These are phyloP conservation scores for Exophiala sp. DNA, from an alignment of 2,329 filamentous ascomycete species.

Conservation along the genomic window DNA sequence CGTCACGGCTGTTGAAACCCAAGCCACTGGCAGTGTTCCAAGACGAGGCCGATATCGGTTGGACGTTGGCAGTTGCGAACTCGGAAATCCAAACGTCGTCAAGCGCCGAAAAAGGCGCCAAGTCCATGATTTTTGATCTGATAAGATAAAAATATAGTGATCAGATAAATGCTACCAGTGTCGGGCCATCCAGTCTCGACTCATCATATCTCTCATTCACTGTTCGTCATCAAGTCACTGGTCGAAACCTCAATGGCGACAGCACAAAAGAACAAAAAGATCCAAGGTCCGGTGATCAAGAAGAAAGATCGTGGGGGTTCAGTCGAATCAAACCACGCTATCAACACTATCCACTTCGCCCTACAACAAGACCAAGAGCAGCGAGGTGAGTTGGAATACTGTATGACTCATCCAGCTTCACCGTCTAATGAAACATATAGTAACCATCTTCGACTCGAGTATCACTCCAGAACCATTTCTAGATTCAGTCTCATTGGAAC, in stretches of 20 bases:
- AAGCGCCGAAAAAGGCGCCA: constrained; percentile 1
- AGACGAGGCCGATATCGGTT: constrained; percentile 13
- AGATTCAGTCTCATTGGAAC: constrained; percentile 35
- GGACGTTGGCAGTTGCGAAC: constrained; percentile 4
- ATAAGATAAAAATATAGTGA: constrained; percentile 17
- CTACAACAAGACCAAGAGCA: constrained; percentile 18
- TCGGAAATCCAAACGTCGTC: background rate
- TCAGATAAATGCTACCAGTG: background rate
- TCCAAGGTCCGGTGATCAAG: constrained; percentile 21
- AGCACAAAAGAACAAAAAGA: constrained; percentile 8
- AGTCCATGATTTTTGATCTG: constrained; percentile 16
- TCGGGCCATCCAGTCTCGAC: background rate
- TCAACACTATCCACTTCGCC: constrained; percentile 18
- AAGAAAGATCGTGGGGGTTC: constrained; percentile 8
- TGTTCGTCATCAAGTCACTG: background rate
- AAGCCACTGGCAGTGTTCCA: background rate
- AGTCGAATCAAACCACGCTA: constrained; percentile 7
- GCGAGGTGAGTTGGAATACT: constrained; percentile 19
- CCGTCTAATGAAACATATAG: constrained; percentile 14
- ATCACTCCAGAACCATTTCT: constrained; percentile 38
- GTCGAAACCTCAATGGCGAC: constrained; percentile 13
- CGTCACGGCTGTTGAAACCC: background rate
- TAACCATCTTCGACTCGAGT: constrained; percentile 36
- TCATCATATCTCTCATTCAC: background rate
- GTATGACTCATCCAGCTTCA: background rate